Evolutionary conservation across 306 rosid species (phyloP), one percentile per base, ranked within the genome.

Genomic region (Mimosa pudica): DNA sequence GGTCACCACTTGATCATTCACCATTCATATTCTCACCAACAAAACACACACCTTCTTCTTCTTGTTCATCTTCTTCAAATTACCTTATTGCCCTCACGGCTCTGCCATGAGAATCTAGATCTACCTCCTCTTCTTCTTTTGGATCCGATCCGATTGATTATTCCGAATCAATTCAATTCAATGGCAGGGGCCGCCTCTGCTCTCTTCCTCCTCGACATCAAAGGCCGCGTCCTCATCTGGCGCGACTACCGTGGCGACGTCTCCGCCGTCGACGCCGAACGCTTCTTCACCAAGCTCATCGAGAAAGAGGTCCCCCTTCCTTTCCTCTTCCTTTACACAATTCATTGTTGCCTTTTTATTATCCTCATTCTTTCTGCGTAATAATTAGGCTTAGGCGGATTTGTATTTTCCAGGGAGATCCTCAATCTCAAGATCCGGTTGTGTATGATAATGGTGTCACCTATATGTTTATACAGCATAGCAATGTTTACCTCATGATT

Each of bases 201-300:
- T 85, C 92, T 96, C 70, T 96, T 96, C 91, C 94, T 96, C 30
- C 92, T 96, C 41, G 99, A 96, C 87, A 93, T 96, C 91, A 96
- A 96, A 87, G 99, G 99, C 84, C 99, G 98, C 85, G 97, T 96
- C 83, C 97, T 96, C 82, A 91, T 96, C 84, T 96, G 96, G 96
- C 99, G 99, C 71, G 98, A 96, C 79, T 96, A 91, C 81, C 99
- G 99, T 14, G 99, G 99, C 81, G 99, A 96, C 80, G 99, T 96
- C 83, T 80, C 99, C 35, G 88, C 99, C 62, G 86, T 82, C 62
- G 97, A 93, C 82, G 97, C 99, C 72, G 99, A 96, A 86, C 94
- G 94, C 77, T 93, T 96, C 92, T 96, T 96, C 91, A 87, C 97
- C 85, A 96, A 96, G 89, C 94, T 93, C 89, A 93, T 96, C 77